Evolutionary conservation across 148 eudicot species (phyloP), one percentile per base, ranked within the genome.

Genomic region (Agrostemma githago): DNA sequence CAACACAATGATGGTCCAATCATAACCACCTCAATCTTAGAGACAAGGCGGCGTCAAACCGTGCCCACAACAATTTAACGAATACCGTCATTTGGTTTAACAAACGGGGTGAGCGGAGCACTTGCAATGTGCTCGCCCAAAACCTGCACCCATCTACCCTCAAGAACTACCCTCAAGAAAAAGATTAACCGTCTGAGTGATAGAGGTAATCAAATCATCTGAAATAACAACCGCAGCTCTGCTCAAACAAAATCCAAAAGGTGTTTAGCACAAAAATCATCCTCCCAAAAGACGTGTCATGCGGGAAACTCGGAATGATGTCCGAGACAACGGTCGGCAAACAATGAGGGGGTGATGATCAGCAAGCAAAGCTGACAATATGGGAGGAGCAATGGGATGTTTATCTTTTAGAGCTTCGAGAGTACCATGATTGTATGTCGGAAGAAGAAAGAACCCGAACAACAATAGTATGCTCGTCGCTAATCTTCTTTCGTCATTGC

Each of bases 121-220:
- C 66, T 62, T 1, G 66, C 66, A 19, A 62, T 21, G 17, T 2
- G 21, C 9, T 9, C 9, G 5, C 66, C 37, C 6, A 62, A 11
- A 9, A 20, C 66, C 38, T 34, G 9, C 10, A 0, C 7, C 8
- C 66, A 62, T 34, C 14, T 17, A n/a, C 66, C 38, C 34, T 34
- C 66, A 34, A 62, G 66, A 62, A 62, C 14, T 17, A n/a, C 66
- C 38, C 34, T 34, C 66, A 34, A 62, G 66, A 62, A 62, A 34
- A 19, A 62, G 5, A 34, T 62, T 62, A 62, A 62, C 37, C 34
- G 3, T 6, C 66, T 20, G 34, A 62, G 66, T 62, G 37, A 62
- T 17, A 62, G 37, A 62, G 66, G 38, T 3, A 2, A 20, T 3
- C 34, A 62, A 62, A n/a, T 19, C 66, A 34, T 34, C 37, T 7